A percentile compares a stretch with the other conserved stretches of the same genome.
Conservation (phyloP, 805 yeast species). For the Candida railenensis region DNA sequence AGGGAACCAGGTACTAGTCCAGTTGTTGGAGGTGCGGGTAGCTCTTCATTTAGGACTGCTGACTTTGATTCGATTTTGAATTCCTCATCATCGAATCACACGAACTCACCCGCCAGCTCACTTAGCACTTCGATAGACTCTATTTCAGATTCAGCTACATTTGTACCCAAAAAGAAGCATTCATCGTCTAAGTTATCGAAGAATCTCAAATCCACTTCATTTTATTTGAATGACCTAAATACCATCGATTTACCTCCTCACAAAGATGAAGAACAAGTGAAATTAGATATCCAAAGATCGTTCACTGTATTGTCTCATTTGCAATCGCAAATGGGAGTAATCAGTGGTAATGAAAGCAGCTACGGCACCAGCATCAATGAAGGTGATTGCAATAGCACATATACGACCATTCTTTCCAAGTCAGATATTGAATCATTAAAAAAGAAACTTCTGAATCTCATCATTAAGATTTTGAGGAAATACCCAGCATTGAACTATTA, state of each 20-base stretch:
- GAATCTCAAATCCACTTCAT: slow-evolving; percentile 9
- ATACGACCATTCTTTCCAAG: slow-evolving; percentile 29
- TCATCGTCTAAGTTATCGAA: slow-evolving; percentile 2
- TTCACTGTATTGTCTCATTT: slow-evolving; percentile 44
- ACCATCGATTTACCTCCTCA: slow-evolving; percentile 45
- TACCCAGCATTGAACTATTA: slow-evolving; percentile 71
- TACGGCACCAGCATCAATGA: slow-evolving; percentile 8
- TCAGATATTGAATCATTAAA: slow-evolving; percentile 36
- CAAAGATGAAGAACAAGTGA: slow-evolving; percentile 75
- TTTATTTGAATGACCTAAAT: slow-evolving; percentile 20
- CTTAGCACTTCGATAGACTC: neutral
- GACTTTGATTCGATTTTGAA: neutral
- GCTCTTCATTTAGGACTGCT: neutral
- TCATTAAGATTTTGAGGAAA: slow-evolving; percentile 55
- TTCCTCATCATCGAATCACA: neutral
- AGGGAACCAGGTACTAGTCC: neutral
- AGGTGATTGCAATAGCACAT: slow-evolving; percentile 13
- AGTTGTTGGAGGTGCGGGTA: neutral
- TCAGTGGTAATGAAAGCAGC: neutral
- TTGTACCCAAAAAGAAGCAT: neutral
- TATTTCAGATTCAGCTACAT: neutral
- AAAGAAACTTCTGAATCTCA: slow-evolving; percentile 39
- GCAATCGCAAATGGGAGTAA: slow-evolving; percentile 13
- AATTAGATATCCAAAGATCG: slow-evolving; percentile 74
- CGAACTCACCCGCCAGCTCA: neutral